Percentiles rank a stretch among this genome's conserved stretches.
Evolutionary conservation across 768 basidiomycete genomes (phyloP).

Genomic region (Pisolithus microcarpus): DNA sequence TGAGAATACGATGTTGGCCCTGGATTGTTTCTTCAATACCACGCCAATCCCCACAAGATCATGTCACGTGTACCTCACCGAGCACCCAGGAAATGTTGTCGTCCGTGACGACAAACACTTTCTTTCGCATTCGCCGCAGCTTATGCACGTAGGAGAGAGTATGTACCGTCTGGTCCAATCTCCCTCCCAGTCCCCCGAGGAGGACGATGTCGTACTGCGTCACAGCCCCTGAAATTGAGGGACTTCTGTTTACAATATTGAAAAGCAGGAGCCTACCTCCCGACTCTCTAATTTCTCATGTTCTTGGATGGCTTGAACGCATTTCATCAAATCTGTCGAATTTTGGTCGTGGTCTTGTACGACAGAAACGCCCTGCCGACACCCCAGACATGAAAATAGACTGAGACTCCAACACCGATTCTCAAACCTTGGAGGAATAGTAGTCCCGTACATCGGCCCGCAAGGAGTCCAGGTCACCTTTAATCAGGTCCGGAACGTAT

Average conservation of each 20-base stretch:
- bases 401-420: background rate
- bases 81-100: constrained; percentile 91
- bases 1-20: constrained; percentile 77
- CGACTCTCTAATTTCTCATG: constrained; percentile 40
- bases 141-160: constrained; percentile 82
- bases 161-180: constrained; percentile 92
- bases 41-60: background rate
- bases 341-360: constrained; percentile 65
- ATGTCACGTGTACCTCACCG: constrained; percentile 45
- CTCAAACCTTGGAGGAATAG: constrained; percentile 54
- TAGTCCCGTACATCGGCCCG: constrained; percentile 64
- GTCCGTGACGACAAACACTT: constrained; percentile 76
- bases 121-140: constrained; percentile 50
- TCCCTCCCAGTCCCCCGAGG: constrained; percentile 83
- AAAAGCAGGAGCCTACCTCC: constrained; percentile 25
- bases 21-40: constrained; percentile 21
- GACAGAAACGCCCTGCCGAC: constrained; percentile 57
- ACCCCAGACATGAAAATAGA: background rate
- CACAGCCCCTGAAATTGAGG: constrained; percentile 6
- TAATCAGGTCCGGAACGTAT: constrained; percentile 79
- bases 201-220: constrained; percentile 60
- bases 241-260: background rate
- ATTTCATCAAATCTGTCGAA: constrained; percentile 97
- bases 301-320: constrained; percentile 54
- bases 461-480: constrained; percentile 91